Evolutionary conservation across 2,329 filamentous ascomycete genomes (phyloP).

Genomic region (Ophiostoma piceae): DNA sequence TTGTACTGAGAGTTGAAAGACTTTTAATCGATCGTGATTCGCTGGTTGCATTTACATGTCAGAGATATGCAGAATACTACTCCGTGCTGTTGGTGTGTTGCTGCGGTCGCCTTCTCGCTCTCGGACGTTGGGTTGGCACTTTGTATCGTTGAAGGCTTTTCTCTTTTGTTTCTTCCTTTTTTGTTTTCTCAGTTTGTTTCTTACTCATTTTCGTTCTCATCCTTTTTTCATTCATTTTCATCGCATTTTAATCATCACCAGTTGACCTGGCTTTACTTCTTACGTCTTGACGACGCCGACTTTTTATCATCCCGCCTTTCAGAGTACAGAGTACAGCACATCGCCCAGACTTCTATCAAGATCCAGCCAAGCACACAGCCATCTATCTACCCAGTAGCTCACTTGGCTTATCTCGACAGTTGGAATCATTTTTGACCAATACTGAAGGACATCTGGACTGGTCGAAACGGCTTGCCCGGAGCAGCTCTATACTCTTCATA

Average conservation of each 20-base stretch:
- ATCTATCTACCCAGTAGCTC: background rate
- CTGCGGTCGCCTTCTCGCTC: background rate
- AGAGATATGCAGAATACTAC: background rate
- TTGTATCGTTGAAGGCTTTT: background rate
- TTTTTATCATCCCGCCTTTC: background rate
- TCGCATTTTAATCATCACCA: background rate
- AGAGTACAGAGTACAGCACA: background rate
- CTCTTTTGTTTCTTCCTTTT: background rate
- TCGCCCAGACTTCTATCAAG: background rate
- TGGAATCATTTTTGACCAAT: background rate
- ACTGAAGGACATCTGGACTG: background rate
- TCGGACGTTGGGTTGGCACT: background rate
- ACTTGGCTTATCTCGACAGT: slow-evolving; percentile 1
- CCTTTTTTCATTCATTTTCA: background rate
- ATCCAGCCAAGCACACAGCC: background rate
- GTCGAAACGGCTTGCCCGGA: background rate
- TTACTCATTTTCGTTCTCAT: background rate
- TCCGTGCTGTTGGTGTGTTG: background rate
- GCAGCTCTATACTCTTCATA: background rate
- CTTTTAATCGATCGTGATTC: background rate
- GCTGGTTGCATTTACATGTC: background rate
- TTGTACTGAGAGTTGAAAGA: slow-evolving; percentile 28
- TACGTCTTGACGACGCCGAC: background rate
- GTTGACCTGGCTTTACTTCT: background rate
- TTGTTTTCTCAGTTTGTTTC: background rate